Conservation (phyloP, 805 yeast genomes). For the Jamesozyma gamospora region DNA sequence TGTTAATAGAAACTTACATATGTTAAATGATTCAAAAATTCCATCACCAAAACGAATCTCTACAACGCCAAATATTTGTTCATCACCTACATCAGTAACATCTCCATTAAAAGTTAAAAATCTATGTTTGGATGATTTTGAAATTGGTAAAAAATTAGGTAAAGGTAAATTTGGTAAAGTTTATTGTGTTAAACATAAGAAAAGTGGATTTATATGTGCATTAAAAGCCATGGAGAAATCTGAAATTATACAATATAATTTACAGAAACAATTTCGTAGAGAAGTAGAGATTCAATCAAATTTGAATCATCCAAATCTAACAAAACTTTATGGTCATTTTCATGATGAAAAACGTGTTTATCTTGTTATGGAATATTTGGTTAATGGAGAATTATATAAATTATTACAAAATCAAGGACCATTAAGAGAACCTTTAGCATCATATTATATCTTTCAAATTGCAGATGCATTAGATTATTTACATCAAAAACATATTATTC, state of each 20-base stretch:
- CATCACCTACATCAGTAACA: neutral
- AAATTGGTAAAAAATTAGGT: constrained; percentile 78
- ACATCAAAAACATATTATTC: constrained; percentile 74
- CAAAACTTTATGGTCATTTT: constrained; percentile 79
- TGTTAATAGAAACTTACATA: neutral
- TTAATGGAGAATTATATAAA: constrained; percentile 79
- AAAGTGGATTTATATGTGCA: constrained; percentile 76
- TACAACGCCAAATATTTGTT: neutral
- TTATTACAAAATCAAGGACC: constrained; percentile 55
- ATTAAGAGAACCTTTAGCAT: constrained; percentile 64
- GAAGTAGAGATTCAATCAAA: constrained; percentile 87
- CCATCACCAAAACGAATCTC: constrained; percentile 5
- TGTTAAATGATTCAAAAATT: constrained; percentile 2
- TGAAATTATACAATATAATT: constrained; percentile 63
- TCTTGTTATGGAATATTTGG: constrained; percentile 72
- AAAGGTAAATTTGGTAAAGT: constrained; percentile 92
- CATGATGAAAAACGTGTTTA: constrained; percentile 74
- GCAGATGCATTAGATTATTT: constrained; percentile 69
- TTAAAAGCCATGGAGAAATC: constrained; percentile 81
- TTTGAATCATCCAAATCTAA: constrained; percentile 66
- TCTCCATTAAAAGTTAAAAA: constrained; percentile 5
- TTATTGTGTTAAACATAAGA: constrained; percentile 72
- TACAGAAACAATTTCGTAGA: constrained; percentile 77
- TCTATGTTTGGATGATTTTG: constrained; percentile 47
- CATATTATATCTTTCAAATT: constrained; percentile 73